Evolutionary conservation across 495 filamentous ascomycete genomes (phyloP).

Genomic region (Podospora comata): DNA sequence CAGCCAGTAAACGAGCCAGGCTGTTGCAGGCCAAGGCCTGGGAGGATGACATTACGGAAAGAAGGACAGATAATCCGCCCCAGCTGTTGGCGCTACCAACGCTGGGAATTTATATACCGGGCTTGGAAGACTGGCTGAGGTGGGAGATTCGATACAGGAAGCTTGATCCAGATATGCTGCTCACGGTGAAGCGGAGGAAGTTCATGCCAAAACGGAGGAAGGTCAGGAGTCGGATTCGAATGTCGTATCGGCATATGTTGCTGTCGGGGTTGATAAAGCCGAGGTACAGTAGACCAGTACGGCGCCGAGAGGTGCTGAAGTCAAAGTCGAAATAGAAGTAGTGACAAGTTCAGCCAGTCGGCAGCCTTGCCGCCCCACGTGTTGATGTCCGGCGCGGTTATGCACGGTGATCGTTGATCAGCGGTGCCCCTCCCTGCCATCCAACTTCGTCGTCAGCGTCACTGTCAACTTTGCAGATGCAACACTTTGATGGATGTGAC

Average conservation of each 20-base stretch:
- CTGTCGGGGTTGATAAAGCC: not conserved
- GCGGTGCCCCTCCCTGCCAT: not conserved
- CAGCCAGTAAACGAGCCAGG: not conserved
- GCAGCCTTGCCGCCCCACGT: slow-evolving; percentile 19
- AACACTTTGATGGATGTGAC: not conserved
- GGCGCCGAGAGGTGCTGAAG: not conserved
- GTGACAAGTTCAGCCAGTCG: slow-evolving; percentile 9
- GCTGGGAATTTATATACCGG: slow-evolving; percentile 39
- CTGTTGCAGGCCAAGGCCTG: not conserved
- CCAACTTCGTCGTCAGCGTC: not conserved
- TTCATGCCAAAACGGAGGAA: not conserved
- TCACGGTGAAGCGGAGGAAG: slow-evolving; percentile 14
- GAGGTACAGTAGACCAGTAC: not conserved
- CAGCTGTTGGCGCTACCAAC: slow-evolving; percentile 51
- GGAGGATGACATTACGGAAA: slow-evolving; percentile 1
- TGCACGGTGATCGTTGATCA: not conserved
- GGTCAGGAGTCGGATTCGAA: slow-evolving; percentile 2
- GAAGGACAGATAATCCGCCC: slow-evolving; percentile 13
- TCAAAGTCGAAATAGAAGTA: not conserved
- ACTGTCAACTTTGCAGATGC: not conserved
- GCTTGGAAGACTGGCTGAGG: slow-evolving; percentile 35
- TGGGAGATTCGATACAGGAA: slow-evolving; percentile 51
- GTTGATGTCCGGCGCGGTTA: not conserved
- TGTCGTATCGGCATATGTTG: slow-evolving; percentile 6
- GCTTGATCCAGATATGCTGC: slow-evolving; percentile 34